A percentile compares a stretch with the other conserved stretches of the same genome.
phyloP scores from a whole-genome alignment of 148 eudicot species.

The Fagopyrum esculentum region DNA sequence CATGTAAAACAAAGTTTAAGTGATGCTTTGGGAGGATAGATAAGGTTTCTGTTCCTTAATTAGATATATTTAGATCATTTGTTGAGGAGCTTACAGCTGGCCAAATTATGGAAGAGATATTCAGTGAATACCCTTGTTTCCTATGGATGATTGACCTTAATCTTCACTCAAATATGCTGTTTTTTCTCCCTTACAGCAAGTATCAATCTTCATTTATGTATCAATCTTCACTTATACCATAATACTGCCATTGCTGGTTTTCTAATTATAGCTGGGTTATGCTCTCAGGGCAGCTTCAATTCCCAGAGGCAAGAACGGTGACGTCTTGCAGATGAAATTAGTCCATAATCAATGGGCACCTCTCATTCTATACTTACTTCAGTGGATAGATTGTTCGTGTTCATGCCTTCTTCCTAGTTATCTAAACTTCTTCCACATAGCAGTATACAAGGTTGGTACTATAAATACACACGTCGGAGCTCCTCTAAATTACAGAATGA shows the following conservation, averaged over 20 bases:
- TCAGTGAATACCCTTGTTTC: not conserved
- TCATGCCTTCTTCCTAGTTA: slow-evolving; percentile 39
- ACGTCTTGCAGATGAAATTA: slow-evolving; percentile 48
- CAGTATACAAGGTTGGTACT: slow-evolving; percentile 42
- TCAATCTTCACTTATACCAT: not conserved
- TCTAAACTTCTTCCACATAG: slow-evolving; percentile 43
- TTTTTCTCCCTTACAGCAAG: not conserved
- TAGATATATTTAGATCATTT: not conserved
- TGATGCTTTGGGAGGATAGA: not conserved
- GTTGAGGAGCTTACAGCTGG: not conserved
- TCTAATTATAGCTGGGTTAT: not conserved
- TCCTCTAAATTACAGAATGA: not conserved
- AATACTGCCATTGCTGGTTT: slow-evolving; percentile 11
- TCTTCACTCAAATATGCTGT: not conserved
- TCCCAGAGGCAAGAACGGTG: slow-evolving; percentile 40
- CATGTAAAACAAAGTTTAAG: not conserved
- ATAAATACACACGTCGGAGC: not conserved
- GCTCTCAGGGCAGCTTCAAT: slow-evolving; percentile 48
- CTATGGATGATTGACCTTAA: not conserved
- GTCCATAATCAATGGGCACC: slow-evolving; percentile 46
- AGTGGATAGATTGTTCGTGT: slow-evolving; percentile 56
- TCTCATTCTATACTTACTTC: slow-evolving; percentile 42
- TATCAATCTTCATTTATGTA: not conserved
- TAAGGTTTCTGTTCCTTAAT: not conserved
- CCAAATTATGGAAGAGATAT: not conserved